phyloP scores from a whole-genome alignment of 805 yeast genomes.

The Wickerhamomyces bisporus region DNA sequence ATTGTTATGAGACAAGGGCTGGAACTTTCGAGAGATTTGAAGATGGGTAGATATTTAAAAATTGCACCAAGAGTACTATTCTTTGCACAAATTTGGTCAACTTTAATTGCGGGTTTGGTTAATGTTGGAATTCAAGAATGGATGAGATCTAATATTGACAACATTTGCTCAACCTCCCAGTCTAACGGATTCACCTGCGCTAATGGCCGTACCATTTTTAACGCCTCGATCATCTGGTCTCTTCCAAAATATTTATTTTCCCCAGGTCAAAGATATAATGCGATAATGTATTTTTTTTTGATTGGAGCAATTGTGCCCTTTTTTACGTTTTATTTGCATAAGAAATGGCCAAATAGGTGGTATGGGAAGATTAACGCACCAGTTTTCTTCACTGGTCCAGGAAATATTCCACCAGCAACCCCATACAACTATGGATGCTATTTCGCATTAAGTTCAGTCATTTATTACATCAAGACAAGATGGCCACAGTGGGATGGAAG shows the following conservation, averaged over 20 bases:
- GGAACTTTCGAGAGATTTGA: conserved; percentile 45
- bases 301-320: conserved; percentile 41
- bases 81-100: conserved; percentile 36
- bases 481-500: conserved; percentile 56
- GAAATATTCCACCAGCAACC: conserved; percentile 69
- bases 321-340: conserved; percentile 28
- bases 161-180: conserved; percentile 36
- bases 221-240: conserved; percentile 51
- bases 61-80: conserved; percentile 54
- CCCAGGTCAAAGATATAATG: conserved; percentile 46
- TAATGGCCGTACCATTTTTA: conserved; percentile 37
- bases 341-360: conserved; percentile 26
- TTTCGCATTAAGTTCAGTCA: conserved; percentile 37
- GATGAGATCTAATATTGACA: conserved; percentile 33
- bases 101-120: conserved; percentile 34
- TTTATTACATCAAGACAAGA: conserved; percentile 39
- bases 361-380: conserved; percentile 48
- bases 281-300: conserved; percentile 50
- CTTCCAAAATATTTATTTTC: conserved; percentile 44
- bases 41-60: conserved; percentile 53
- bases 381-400: conserved; percentile 56
- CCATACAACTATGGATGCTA: conserved; percentile 61
- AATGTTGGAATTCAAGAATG: conserved; percentile 36
- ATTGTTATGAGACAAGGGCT: conserved; percentile 52
- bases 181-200: conserved; percentile 40